Conservation (phyloP, 2,329 filamentous ascomycete species). For the Aaosphaeria pasadenensis region DNA sequence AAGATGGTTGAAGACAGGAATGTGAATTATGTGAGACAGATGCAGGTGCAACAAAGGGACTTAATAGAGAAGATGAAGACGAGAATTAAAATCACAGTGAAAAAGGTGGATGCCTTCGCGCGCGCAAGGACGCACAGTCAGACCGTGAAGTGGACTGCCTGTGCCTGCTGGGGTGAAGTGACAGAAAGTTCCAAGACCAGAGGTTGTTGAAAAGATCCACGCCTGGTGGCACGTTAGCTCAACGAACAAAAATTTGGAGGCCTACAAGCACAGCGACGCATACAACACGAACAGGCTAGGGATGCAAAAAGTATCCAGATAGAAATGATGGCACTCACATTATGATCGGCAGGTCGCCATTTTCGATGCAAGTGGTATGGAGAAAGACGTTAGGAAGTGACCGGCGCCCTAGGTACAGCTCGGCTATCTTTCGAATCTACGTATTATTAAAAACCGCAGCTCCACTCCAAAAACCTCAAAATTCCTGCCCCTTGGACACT, state of each 20-base stretch:
- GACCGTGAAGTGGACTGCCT: conserved; percentile 9
- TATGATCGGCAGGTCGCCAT: conserved; percentile 17
- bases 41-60: too few relatives aligned
- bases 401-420: conserved; percentile 34
- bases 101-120: neutral
- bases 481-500: too few relatives aligned
- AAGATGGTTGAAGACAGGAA: neutral
- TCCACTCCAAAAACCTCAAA: neutral
- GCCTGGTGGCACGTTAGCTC: conserved; percentile 33
- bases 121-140: conserved; percentile 18
- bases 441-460: conserved; percentile 3
- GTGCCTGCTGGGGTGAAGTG: conserved; percentile 27
- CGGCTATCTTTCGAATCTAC: conserved; percentile 24
- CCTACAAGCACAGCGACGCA: too few relatives aligned
- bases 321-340: conserved; percentile 3
- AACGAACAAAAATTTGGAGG: conserved; percentile 8
- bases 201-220: conserved; percentile 30
- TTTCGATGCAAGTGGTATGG: conserved; percentile 23
- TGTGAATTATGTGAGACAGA: too few relatives aligned
- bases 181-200: conserved; percentile 23
- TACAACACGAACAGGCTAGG: too few relatives aligned
- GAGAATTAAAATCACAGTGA: too few relatives aligned
- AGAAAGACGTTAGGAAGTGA: conserved; percentile 22
- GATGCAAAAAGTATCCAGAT: conserved; percentile 5
- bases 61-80: too few relatives aligned